These are phyloP conservation scores for Leucoagaricus sp. DNA, from an alignment of 1,284 basidiomycete species.

Conservation along the genomic window DNA sequence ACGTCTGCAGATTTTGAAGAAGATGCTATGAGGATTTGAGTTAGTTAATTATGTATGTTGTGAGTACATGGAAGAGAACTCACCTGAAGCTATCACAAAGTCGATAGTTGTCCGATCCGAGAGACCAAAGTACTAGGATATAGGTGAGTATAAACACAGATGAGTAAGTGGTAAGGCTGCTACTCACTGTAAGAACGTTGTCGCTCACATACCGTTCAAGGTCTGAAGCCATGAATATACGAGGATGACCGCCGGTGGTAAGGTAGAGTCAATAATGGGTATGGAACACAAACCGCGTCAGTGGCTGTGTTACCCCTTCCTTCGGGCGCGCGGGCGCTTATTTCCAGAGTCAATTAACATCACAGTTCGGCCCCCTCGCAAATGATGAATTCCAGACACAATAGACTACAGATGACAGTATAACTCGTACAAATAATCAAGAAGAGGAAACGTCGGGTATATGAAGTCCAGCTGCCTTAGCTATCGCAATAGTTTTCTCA, in stretches of 20 bases:
- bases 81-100: slow-evolving; percentile 84
- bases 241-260: slow-evolving; percentile 5
- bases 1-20: slow-evolving; percentile 80
- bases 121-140: slow-evolving; percentile 72
- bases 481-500: slow-evolving; percentile 61
- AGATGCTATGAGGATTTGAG: slow-evolving; percentile 52
- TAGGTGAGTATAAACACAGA: not conserved
- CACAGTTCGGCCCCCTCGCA: not conserved
- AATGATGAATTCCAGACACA: not conserved
- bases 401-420: not conserved
- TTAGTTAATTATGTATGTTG: slow-evolving; percentile 22
- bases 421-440: not conserved
- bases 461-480: slow-evolving; percentile 60
- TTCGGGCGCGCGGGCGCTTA: not conserved
- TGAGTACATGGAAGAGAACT: slow-evolving; percentile 25
- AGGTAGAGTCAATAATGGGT: slow-evolving; percentile 2
- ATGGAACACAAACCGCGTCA: slow-evolving; percentile 1
- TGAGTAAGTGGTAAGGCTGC: not conserved
- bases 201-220: slow-evolving; percentile 84
- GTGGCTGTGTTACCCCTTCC: slow-evolving; percentile 7
- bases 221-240: slow-evolving; percentile 52
- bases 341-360: slow-evolving; percentile 5
- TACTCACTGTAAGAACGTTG: slow-evolving; percentile 76
- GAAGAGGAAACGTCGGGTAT: slow-evolving; percentile 46
- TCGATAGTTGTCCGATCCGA: slow-evolving; percentile 83